Evolutionary conservation across 345 rosid genomes (phyloP), one percentile per base, ranked within the genome.

Genomic region (Gossypium rotundifolium): DNA sequence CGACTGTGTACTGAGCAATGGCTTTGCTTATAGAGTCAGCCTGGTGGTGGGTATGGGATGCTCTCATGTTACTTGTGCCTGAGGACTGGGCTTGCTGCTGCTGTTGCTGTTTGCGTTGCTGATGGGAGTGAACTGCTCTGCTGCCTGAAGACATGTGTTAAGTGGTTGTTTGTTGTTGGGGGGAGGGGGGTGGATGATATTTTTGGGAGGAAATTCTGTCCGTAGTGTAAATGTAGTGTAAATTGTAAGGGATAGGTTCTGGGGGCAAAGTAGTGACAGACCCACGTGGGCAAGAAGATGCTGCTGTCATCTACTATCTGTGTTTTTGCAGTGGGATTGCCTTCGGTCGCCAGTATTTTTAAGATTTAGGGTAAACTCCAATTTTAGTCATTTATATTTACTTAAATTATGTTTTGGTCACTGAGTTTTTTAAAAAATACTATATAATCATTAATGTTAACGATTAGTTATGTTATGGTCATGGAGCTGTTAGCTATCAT

Each of bases 1-100:
- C 98, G 14, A 87, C 91, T 0, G 97, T 94, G 91, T 86, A 94
- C 86, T 94, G 98, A 23, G 90, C 98, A 76, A 94, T 87, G 65
- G 98, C 96, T 86, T 91, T 94, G 86, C 89, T 94, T 13, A 75
- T n/a, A 18, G 93, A 88, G 16, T 87, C 90, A 3, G 86, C 77
- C 51, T 77, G 57, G 57, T 66, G 81, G 11, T 29, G 61, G n/a
- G 9, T 5, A 1, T 52, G 73, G 17, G 61, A 74, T 0, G 80
- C 73, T 75, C 85, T 80, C 61, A 78, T 49, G 52, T 83, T 82
- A 79, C 83, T 82, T 8, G 82, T 85, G 5, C 84, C 83, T 0
- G 90, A 90, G 7, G 92, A 88, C 72, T 84, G 83, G 38, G 84
- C 79, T 61, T 80, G 85, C 9, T 80, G 87, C 75, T 85, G 9